Percentiles rank a stretch among this genome's conserved stretches.
Evolutionary conservation across 169 alveolate species (phyloP).

Genomic region (Plasmodium ovale): DNA sequence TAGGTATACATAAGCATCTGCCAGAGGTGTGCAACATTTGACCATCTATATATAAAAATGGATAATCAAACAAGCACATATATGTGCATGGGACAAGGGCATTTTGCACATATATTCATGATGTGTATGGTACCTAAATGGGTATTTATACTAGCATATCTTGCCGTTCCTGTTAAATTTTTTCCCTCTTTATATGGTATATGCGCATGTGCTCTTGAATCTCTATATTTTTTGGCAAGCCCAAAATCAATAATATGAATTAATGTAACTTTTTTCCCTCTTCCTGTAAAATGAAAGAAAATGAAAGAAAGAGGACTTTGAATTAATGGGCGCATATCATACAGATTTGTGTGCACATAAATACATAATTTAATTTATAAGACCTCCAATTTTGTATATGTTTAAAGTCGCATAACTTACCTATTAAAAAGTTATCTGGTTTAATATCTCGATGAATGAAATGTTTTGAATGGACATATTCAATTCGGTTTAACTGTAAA

Average conservation of each 20-base stretch:
- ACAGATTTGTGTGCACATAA: not conserved
- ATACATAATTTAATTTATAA: no score
- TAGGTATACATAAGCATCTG: not conserved
- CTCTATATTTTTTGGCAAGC: conserved; percentile 96
- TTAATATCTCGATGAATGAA: conserved; percentile 98
- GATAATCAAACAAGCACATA: not conserved
- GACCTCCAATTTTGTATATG: no score
- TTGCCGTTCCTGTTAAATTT: conserved; percentile 98
- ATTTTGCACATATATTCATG: no score
- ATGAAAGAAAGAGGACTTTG: not conserved
- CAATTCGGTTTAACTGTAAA: conserved; percentile 92
- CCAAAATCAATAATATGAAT: conserved; percentile 97
- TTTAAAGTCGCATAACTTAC: no score
- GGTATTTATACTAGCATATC: conserved; percentile 98
- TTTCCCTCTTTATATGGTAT: conserved; percentile 98
- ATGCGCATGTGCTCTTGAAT: conserved; percentile 96
- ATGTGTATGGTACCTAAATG: conserved; percentile 98
- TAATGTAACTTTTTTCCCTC: conserved; percentile 90
- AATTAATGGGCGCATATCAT: not conserved
- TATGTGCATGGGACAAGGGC: not conserved
- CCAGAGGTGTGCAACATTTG: no score
- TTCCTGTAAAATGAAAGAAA: conserved; percentile 78
- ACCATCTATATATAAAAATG: no score
- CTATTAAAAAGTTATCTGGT: conserved; percentile 97
- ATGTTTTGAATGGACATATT: conserved; percentile 95